Evolutionary conservation across 768 basidiomycete species (phyloP).

Genomic region (Russula virescens): DNA sequence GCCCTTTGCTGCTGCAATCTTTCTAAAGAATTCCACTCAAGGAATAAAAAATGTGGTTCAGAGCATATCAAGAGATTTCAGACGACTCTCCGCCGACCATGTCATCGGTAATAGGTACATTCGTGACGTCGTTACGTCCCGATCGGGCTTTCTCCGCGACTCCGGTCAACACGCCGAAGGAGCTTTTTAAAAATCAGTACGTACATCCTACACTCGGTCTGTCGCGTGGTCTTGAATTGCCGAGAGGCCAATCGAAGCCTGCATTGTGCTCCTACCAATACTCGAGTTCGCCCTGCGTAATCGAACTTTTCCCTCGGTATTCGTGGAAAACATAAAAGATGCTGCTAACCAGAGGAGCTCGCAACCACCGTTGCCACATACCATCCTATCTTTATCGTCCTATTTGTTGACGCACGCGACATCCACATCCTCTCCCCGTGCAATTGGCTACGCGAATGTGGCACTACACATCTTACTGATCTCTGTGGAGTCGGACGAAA

Average conservation of each 20-base stretch:
- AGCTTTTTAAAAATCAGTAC: constrained; percentile 57
- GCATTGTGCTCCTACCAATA: constrained; percentile 51
- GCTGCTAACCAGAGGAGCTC: constrained; percentile 26
- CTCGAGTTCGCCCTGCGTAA: constrained; percentile 57
- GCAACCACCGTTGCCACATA: constrained; percentile 39
- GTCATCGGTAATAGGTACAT: constrained; percentile 44
- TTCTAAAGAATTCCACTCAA: not conserved
- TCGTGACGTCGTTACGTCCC: constrained; percentile 48
- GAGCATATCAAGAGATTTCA: constrained; percentile 50
- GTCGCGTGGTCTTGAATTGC: not conserved
- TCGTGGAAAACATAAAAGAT: constrained; percentile 36
- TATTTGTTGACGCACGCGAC: constrained; percentile 65
- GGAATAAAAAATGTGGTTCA: constrained; percentile 25
- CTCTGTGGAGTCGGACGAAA: constrained; percentile 43
- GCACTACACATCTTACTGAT: constrained; percentile 48
- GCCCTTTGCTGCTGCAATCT: not conserved
- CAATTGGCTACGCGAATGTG: constrained; percentile 57
- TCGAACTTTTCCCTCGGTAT: constrained; percentile 41
- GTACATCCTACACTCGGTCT: not conserved
- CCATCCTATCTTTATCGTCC: constrained; percentile 52
- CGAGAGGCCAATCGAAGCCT: constrained; percentile 56
- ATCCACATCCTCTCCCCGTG: constrained; percentile 50
- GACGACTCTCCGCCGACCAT: constrained; percentile 51
- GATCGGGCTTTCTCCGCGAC: constrained; percentile 47
- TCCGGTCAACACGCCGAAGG: constrained; percentile 42